These are phyloP conservation scores for Kalanchoe fedtschenkoi DNA, from an alignment of 164 flowering plant genomes.

Conservation along the genomic window DNA sequence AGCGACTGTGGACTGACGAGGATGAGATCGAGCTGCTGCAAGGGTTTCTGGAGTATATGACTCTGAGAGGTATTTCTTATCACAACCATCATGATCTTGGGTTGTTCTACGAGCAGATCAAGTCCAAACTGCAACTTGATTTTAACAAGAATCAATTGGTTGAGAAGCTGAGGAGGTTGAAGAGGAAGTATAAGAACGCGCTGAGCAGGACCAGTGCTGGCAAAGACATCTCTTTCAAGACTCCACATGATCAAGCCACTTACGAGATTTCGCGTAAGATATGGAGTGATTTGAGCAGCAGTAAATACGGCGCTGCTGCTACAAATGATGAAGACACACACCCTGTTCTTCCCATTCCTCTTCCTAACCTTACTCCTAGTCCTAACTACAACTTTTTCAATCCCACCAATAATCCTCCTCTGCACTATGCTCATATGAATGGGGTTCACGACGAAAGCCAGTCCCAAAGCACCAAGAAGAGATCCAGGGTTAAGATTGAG, in stretches of 20 bases:
- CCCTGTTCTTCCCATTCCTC: slow-evolving; percentile 4
- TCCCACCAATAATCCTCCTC: not conserved
- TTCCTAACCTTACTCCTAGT: slow-evolving; percentile 7
- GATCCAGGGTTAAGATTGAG: slow-evolving; percentile 24
- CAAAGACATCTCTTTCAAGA: slow-evolving; percentile 68
- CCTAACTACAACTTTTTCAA: not conserved
- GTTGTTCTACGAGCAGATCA: slow-evolving; percentile 88
- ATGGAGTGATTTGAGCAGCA: slow-evolving; percentile 37
- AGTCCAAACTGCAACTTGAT: slow-evolving; percentile 67
- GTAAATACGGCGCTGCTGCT: slow-evolving; percentile 12
- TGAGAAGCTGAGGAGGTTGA: slow-evolving; percentile 81
- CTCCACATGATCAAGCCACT: slow-evolving; percentile 81
- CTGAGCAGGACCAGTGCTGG: slow-evolving; percentile 47
- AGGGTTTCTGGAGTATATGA: slow-evolving; percentile 68
- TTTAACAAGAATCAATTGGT: slow-evolving; percentile 92
- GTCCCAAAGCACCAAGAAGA: slow-evolving; percentile 26
- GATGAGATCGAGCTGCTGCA: slow-evolving; percentile 8
- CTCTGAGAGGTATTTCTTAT: slow-evolving; percentile 26
- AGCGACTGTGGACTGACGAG: slow-evolving; percentile 9
- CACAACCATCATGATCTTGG: slow-evolving; percentile 63
- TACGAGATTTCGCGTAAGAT: slow-evolving; percentile 88
- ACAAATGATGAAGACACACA: slow-evolving; percentile 45
- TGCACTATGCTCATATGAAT: not conserved
- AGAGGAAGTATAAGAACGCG: slow-evolving; percentile 85
- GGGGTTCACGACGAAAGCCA: slow-evolving; percentile 12